Evolutionary conservation across 345 rosid species (phyloP).

Genomic region (Gossypium ekmanianum): DNA sequence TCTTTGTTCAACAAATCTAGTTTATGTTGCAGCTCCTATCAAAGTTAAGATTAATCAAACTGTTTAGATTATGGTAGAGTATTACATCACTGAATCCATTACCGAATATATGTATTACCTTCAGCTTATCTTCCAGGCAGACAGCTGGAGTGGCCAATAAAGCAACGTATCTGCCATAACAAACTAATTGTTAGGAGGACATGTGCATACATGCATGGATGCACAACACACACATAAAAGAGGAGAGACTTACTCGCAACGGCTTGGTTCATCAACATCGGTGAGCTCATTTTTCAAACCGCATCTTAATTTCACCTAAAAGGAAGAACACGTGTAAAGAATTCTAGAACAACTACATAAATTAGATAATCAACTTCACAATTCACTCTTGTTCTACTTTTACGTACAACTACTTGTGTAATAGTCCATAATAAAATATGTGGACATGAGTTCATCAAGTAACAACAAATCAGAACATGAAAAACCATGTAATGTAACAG

Average conservation of each 20-base stretch:
- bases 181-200: constrained; percentile 10
- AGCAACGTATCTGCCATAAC: constrained; percentile 60
- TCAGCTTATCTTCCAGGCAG: constrained; percentile 69
- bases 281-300: constrained; percentile 75
- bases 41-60: constrained; percentile 17
- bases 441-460: not conserved
- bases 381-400: not conserved
- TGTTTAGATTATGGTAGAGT: constrained; percentile 1
- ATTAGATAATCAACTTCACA: not conserved
- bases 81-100: constrained; percentile 1
- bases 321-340: not conserved
- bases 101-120: constrained; percentile 38
- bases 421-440: constrained; percentile 2
- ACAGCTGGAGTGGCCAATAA: constrained; percentile 66
- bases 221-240: not conserved
- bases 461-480: constrained; percentile 3
- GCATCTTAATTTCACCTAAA: constrained; percentile 81
- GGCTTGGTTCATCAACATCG: constrained; percentile 94
- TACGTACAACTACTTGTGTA: not conserved
- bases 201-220: not conserved
- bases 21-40: constrained; percentile 70
- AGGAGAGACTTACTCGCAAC: constrained; percentile 73
- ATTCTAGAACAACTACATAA: constrained; percentile 8
- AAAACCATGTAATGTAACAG: not conserved
- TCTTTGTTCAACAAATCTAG: constrained; percentile 60